phyloP scores from a whole-genome alignment of 1,284 basidiomycete species.

The Stygiomarasmius scandens region DNA sequence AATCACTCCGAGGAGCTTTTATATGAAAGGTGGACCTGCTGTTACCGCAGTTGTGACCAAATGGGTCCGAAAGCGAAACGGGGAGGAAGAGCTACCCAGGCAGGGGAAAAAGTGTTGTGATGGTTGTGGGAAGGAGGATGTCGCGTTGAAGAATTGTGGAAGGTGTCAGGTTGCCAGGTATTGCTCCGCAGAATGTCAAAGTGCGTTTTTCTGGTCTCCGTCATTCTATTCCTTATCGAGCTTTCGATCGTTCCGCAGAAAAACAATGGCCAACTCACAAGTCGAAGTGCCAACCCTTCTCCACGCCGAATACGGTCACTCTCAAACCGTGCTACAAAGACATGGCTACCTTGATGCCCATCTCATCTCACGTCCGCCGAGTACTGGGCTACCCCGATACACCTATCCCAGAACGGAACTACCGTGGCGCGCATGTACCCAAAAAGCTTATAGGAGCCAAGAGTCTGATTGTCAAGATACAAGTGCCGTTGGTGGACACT shows the following conservation, averaged over 20 bases:
- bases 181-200: conserved; percentile 56
- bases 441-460: conserved; percentile 30
- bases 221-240: conserved; percentile 27
- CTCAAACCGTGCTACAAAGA: conserved; percentile 45
- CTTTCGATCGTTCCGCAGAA: background rate
- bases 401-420: background rate
- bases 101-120: conserved; percentile 40
- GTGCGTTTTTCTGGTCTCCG: conserved; percentile 33
- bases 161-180: conserved; percentile 49
- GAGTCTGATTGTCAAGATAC: conserved; percentile 55
- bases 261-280: conserved; percentile 53
- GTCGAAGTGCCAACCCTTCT: conserved; percentile 46
- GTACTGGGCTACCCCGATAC: background rate
- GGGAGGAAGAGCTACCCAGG: conserved; percentile 37
- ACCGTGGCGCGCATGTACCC: conserved; percentile 24
- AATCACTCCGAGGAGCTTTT: conserved; percentile 33
- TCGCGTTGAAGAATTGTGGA: conserved; percentile 43
- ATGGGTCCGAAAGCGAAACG: conserved; percentile 50
- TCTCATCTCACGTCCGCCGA: background rate
- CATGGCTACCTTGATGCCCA: background rate
- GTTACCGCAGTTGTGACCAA: conserved; percentile 49
- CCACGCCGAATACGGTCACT: conserved; percentile 40
- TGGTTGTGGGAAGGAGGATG: conserved; percentile 28
- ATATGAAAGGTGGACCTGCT: conserved; percentile 41
- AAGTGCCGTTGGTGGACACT: conserved; percentile 36